phyloP scores from a whole-genome alignment of 2,329 filamentous ascomycete species.

The Hymenotorrendiella dingleyae region DNA sequence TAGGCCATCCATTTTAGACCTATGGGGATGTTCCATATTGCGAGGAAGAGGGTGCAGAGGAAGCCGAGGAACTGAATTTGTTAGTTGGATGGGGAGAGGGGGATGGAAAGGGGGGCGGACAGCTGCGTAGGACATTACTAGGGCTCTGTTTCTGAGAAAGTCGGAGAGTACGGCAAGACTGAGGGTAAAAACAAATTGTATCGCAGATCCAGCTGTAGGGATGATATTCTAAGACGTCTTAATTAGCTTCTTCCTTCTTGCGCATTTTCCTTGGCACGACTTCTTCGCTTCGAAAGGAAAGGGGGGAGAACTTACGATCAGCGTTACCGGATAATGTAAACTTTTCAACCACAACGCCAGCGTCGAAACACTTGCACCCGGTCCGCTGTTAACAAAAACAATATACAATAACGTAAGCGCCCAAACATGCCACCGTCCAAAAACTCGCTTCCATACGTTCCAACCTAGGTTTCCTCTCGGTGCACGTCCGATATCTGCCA shows the following conservation, averaged over 20 bases:
- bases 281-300: background rate
- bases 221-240: conserved; percentile 43
- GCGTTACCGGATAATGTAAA: conserved; percentile 38
- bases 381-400: conserved; percentile 34
- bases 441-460: conserved; percentile 23
- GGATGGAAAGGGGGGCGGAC: conserved; percentile 7
- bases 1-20: conserved; percentile 30
- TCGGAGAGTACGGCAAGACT: conserved; percentile 49
- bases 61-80: conserved; percentile 28
- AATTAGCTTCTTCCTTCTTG: too few relatives aligned
- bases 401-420: conserved; percentile 33
- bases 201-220: conserved; percentile 41
- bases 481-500: conserved; percentile 24
- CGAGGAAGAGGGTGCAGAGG: conserved; percentile 32
- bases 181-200: conserved; percentile 48
- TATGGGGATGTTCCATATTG: conserved; percentile 30
- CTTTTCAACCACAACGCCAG: conserved; percentile 37
- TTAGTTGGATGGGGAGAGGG: background rate
- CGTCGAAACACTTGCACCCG: conserved; percentile 32
- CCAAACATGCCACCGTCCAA: conserved; percentile 35
- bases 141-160: conserved; percentile 32
- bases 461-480: conserved; percentile 25
- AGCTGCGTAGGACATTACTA: conserved; percentile 31
- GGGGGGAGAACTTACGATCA: conserved; percentile 35
- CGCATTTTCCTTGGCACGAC: background rate